A percentile compares a stretch with the other conserved stretches of the same genome.
phyloP scores from a whole-genome alignment of 441 rosid genomes.

The Melastoma candidum region DNA sequence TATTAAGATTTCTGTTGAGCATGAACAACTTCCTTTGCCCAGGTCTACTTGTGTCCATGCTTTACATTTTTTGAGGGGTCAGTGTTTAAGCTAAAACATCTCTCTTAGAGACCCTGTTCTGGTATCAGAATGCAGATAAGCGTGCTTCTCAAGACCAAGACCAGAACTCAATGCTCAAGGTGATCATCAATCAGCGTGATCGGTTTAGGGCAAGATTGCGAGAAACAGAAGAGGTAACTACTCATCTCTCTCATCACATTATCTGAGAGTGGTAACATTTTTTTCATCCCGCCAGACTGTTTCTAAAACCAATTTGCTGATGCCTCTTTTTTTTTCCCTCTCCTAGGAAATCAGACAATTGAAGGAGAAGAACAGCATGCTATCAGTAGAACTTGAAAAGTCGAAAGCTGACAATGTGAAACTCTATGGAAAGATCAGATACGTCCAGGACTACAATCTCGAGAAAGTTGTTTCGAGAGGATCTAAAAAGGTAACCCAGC shows the following conservation, averaged over 20 bases:
- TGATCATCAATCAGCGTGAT: conserved; percentile 93
- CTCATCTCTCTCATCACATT: background rate
- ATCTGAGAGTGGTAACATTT: background rate
- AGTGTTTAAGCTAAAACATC: background rate
- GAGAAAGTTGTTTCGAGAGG: conserved; percentile 94
- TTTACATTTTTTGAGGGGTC: background rate
- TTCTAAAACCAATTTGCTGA: conserved; percentile 3
- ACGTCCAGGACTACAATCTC: conserved; percentile 86
- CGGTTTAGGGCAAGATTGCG: conserved; percentile 78
- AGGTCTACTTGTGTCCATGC: background rate
- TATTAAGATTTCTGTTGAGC: too few species aligned
- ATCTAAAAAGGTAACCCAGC: conserved; percentile 59
- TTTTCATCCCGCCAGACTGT: background rate
- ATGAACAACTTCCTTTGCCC: too few species aligned
- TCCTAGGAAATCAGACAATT: conserved; percentile 77
- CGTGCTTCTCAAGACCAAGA: conserved; percentile 80
- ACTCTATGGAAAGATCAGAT: conserved; percentile 93
- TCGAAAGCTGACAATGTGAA: conserved; percentile 94
- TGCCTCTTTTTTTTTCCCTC: conserved; percentile 7
- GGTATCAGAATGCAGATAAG: conserved; percentile 53
- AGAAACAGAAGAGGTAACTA: conserved; percentile 85
- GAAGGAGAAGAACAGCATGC: conserved; percentile 77
- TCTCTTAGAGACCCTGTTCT: background rate
- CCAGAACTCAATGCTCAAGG: conserved; percentile 97
- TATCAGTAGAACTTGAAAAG: conserved; percentile 73